Evolutionary conservation across 1,284 basidiomycete genomes (phyloP), one percentile per base, ranked within the genome.

Genomic region (Bothia castanella): DNA sequence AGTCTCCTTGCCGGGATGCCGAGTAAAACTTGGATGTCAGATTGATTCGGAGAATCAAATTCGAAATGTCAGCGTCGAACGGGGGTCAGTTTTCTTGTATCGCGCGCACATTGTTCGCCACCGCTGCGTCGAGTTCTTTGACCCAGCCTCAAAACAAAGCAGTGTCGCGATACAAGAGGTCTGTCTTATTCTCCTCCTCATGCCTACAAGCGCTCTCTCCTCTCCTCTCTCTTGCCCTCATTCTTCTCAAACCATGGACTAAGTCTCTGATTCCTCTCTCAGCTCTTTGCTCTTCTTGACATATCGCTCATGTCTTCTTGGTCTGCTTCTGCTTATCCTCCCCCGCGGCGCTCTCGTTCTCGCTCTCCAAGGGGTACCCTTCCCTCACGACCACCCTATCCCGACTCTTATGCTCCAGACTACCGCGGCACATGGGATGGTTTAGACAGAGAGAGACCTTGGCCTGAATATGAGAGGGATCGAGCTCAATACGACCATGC

Each of bases 161-260:
- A 72, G 75, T 78, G 77, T 61, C 78, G 80, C 77, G 78, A 80
- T 78, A 74, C 73, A 79, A 79, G 85, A 89, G 87, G 87, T 89
- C 87, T 87, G 87, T 89, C 78, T 82, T 84, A 64, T 64, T 68
- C 64, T 83, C 79, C 71, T 63, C 67, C 80, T 82, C 80, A 89
- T 89, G 87, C 83, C 82, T 83, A 58, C 61, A 48, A 61, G 59
- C 82, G 78, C 83, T 80, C 77, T 72, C 74, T 74, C 51, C 74
- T 76, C 72, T 74, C 65, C 70, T 69, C 58, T 52, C 62, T 67
- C 66, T 69, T 65, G 74, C 76, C 80, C 81, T 85, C 79, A 80
- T 86, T 75, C 83, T 82, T 76, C 83, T 84, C 72, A 74, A 74
- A 74, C 81, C 78, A 77, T 79, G 71, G 74, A 73, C 72, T 73